phyloP scores from a whole-genome alignment of 495 filamentous ascomycete species.

The Parathielavia hyrcaniae region DNA sequence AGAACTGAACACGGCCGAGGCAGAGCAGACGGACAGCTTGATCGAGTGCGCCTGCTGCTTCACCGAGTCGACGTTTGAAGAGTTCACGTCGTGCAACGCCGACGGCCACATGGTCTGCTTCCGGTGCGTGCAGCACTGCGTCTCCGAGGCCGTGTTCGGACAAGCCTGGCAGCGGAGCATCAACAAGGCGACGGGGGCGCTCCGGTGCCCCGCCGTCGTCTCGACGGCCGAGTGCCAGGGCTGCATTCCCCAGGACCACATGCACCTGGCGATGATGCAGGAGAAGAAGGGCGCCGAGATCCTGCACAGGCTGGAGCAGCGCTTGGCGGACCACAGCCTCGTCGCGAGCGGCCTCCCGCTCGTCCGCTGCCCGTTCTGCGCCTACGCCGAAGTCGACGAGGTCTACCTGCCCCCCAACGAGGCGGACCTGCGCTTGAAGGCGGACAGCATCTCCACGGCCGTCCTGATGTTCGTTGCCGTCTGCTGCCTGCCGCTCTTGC shows the following conservation, averaged over 20 bases:
- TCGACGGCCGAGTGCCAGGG: slow-evolving; percentile 60
- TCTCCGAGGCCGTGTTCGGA: slow-evolving; percentile 82
- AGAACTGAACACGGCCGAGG: slow-evolving; percentile 67
- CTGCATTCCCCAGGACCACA: slow-evolving; percentile 57
- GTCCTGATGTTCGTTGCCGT: slow-evolving; percentile 39
- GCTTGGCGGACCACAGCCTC: slow-evolving; percentile 65
- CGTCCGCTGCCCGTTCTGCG: slow-evolving; percentile 82
- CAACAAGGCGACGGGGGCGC: slow-evolving; percentile 57
- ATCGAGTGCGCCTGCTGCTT: slow-evolving; percentile 94
- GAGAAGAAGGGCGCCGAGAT: slow-evolving; percentile 63
- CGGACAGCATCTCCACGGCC: slow-evolving; percentile 39
- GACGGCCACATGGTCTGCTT: slow-evolving; percentile 81
- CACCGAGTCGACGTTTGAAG: slow-evolving; percentile 68
- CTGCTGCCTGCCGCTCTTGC: slow-evolving; percentile 47
- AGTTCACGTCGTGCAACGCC: slow-evolving; percentile 66
- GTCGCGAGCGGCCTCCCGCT: slow-evolving; percentile 66
- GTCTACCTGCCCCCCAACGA: slow-evolving; percentile 53
- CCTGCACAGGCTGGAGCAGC: slow-evolving; percentile 65
- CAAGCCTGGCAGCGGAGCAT: slow-evolving; percentile 85
- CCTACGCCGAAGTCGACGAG: slow-evolving; percentile 82
- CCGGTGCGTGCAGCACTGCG: slow-evolving; percentile 68
- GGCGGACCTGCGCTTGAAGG: slow-evolving; percentile 46
- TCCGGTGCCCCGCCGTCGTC: slow-evolving; percentile 74
- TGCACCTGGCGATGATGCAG: slow-evolving; percentile 63
- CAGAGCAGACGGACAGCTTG: slow-evolving; percentile 59